Evolutionary conservation across 345 rosid genomes (phyloP).

Genomic region (Salix arbutifolia): DNA sequence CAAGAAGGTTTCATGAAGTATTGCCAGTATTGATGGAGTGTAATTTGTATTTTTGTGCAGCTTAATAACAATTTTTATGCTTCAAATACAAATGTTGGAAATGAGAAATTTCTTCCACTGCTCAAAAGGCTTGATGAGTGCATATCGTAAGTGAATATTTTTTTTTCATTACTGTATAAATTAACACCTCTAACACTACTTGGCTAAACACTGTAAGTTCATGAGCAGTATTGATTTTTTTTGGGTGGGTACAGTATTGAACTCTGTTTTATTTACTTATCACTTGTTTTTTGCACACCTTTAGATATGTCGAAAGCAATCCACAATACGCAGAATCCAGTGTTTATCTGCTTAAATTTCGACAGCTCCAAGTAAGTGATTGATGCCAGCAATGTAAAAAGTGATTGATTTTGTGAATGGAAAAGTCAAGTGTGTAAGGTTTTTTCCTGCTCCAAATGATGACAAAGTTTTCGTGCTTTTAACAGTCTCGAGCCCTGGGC

Average conservation of each 20-base stretch:
- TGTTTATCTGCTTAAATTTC: conserved; percentile 91
- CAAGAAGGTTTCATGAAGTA: not conserved
- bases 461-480: conserved; percentile 13
- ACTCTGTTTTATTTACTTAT: not conserved
- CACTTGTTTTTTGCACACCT: conserved; percentile 3
- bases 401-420: not conserved
- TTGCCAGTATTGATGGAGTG: not conserved
- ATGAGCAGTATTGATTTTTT: not conserved
- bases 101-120: conserved; percentile 71
- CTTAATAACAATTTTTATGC: conserved; percentile 83
- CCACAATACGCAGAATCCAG: conserved; percentile 94
- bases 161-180: not conserved
- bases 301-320: conserved; percentile 80
- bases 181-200: conserved; percentile 2
- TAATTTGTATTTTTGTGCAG: conserved; percentile 39
- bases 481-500: conserved; percentile 94
- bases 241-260: not conserved
- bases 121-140: conserved; percentile 93
- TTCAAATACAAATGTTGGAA: conserved; percentile 74
- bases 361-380: conserved; percentile 80
- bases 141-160: conserved; percentile 64
- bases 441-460: not conserved
- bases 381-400: not conserved
- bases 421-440: not conserved
- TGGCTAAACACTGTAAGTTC: not conserved